Evolutionary conservation across 2,329 filamentous ascomycete species (phyloP), one percentile per base, ranked within the genome.

Genomic region (Colletotrichum sp.): DNA sequence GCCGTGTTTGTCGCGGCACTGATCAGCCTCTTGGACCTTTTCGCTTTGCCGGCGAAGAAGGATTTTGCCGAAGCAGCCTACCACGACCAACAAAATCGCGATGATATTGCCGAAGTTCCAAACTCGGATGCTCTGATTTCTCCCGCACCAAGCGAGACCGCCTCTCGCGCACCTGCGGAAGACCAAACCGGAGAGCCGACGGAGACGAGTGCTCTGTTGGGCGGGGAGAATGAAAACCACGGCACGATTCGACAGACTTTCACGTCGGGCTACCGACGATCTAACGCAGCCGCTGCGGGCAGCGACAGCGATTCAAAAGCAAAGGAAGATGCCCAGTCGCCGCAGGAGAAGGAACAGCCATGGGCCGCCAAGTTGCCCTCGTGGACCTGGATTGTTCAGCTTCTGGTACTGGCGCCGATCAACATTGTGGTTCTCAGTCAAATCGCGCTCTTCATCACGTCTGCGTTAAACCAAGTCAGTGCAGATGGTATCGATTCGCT

Each of bases 301-400:
- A 60, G 36, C 16, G 24, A 64, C 24, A 49, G 30, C 4, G 49
- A 77, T 67, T 84, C 80, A 57, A 83, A 81, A 80, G 85, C 84
- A 9, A 81, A 78, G 71, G 77, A 78, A 77, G 77, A 78, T 39
- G 73, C 72, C 3, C 80, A 86, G 71, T 52, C 44, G n/a, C 85
- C 89, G 1, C 96, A 93, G 81, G 90, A 91, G 15, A 87, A 91
- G 69, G 97, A 99, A 82, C 97, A 99, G 84, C 87, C 90, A 16
- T 99, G 97, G 97, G 98, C 95, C 68, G 90, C 90, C 6, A 90
- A 90, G 49, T 86, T 99, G 70, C 95, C 95, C 2, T 91, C 90
- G 60, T 98, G 94, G 94, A 93, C 94, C 21, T 99, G 97, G 97
- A 84, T 97, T 57, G 80, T 98, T 21, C 96, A 99, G 81, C 93